A percentile compares a stretch with the other conserved stretches of the same genome.
Evolutionary conservation across 805 yeast genomes (phyloP).

Genomic region (Ogataea parapolymorpha): DNA sequence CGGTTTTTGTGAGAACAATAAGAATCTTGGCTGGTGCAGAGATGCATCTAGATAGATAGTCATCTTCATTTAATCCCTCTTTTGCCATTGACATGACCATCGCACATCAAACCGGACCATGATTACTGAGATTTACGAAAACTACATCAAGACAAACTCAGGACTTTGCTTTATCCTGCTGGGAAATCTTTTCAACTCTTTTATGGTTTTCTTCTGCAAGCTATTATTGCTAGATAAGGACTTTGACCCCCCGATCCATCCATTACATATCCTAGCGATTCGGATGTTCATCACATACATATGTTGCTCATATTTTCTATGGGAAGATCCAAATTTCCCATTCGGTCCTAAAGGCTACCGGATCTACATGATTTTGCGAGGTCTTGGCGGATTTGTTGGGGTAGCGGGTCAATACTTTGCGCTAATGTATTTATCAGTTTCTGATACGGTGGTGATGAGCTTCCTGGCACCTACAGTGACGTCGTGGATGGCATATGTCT

Average conservation of each 20-base stretch:
- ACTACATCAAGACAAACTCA: conserved; percentile 34
- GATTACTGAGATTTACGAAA: conserved; percentile 7
- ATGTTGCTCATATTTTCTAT: conserved; percentile 43
- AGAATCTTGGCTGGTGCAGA: conserved; percentile 3
- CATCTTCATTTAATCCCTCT: conserved; percentile 2
- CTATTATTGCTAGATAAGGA: conserved; percentile 64
- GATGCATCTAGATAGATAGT: not conserved
- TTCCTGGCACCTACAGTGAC: conserved; percentile 77
- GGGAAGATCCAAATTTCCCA: conserved; percentile 55
- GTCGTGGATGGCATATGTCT: conserved; percentile 64
- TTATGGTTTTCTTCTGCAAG: conserved; percentile 75
- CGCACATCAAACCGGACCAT: not conserved
- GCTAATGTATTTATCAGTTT: conserved; percentile 65
- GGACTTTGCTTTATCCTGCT: conserved; percentile 59
- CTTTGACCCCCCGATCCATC: conserved; percentile 61
- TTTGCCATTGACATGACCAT: not conserved
- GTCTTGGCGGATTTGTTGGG: conserved; percentile 73
- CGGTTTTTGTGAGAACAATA: not conserved
- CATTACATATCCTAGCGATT: conserved; percentile 71
- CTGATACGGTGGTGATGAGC: conserved; percentile 79
- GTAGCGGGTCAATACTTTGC: conserved; percentile 78
- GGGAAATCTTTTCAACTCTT: conserved; percentile 70
- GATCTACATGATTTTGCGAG: conserved; percentile 54
- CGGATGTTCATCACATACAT: conserved; percentile 72
- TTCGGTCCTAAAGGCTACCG: conserved; percentile 66